phyloP scores from a whole-genome alignment of 345 rosid species.

The Eucalyptus pauciflora region DNA sequence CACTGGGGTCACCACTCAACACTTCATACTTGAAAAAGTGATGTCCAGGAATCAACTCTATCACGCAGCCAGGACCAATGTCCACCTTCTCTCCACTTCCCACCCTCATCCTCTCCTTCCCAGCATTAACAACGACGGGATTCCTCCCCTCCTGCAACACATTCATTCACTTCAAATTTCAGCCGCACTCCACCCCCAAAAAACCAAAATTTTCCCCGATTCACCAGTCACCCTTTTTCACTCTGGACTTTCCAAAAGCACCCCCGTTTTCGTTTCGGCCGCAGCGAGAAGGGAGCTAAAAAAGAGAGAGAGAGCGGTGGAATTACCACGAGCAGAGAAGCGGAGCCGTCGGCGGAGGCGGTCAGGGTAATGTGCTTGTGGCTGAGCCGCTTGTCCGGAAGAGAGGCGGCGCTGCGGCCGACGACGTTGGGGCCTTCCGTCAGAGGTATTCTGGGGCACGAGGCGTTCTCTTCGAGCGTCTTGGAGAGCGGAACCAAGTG shows the following conservation, averaged over 20 bases:
- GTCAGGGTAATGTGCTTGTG: constrained; percentile 66
- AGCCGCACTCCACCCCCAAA: neutral
- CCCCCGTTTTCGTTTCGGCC: neutral
- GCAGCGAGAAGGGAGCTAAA: neutral
- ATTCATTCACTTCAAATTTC: neutral
- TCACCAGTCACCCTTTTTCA: neutral
- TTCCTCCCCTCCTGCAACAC: constrained; percentile 61
- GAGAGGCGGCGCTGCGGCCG: constrained; percentile 48
- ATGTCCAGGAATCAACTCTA: constrained; percentile 81
- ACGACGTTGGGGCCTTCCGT: constrained; percentile 45
- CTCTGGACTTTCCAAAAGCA: neutral
- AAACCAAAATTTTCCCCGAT: neutral
- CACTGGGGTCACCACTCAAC: constrained; percentile 9
- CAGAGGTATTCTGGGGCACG: constrained; percentile 39
- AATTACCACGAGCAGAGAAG: constrained; percentile 42
- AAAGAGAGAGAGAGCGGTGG: neutral
- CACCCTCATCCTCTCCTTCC: constrained; percentile 47
- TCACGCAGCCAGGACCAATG: constrained; percentile 38
- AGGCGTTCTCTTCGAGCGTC: constrained; percentile 38
- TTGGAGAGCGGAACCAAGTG: constrained; percentile 48
- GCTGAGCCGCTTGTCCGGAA: constrained; percentile 74
- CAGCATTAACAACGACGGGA: constrained; percentile 67
- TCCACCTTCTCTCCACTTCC: constrained; percentile 24
- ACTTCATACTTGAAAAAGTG: constrained; percentile 50
- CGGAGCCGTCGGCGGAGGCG: constrained; percentile 35